Percentiles rank a stretch among this genome's conserved stretches.
phyloP scores from a whole-genome alignment of 345 rosid genomes.

The Rhodomyrtus tomentosa region DNA sequence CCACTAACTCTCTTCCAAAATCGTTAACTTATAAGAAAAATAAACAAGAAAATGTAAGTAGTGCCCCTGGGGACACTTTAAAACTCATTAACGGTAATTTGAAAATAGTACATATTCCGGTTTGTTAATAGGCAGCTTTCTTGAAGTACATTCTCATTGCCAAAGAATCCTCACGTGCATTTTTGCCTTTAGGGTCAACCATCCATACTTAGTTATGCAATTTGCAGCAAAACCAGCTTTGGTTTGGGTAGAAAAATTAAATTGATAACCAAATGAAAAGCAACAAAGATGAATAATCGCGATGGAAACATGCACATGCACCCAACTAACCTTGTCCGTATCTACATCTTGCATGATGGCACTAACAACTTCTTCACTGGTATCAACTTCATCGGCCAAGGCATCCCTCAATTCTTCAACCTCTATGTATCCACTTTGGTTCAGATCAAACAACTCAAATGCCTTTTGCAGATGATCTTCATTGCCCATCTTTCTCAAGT shows the following conservation, averaged over 20 bases:
- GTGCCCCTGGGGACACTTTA: background rate
- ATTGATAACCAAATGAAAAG: background rate
- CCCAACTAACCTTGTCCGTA: constrained; percentile 65
- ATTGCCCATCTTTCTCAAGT: constrained; percentile 82
- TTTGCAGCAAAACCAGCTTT: background rate
- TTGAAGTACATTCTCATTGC: background rate
- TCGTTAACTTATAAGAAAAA: background rate
- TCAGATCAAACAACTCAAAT: constrained; percentile 64
- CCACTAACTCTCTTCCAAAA: background rate
- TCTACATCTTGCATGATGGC: constrained; percentile 95
- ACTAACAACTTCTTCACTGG: constrained; percentile 61
- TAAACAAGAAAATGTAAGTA: background rate
- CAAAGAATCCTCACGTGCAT: background rate
- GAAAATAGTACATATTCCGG: background rate
- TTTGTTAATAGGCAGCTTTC: background rate
- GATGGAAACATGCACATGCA: background rate
- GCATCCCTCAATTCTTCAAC: constrained; percentile 73
- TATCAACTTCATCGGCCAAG: constrained; percentile 62
- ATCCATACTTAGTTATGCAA: background rate
- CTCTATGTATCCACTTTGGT: constrained; percentile 75
- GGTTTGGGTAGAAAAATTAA: background rate
- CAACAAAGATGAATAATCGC: background rate
- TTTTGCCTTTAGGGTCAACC: background rate
- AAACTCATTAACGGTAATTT: background rate
- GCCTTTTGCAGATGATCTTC: constrained; percentile 89